Conservation (phyloP, 192 early-diverging fungal species). For the Dispira parvispora region DNA sequence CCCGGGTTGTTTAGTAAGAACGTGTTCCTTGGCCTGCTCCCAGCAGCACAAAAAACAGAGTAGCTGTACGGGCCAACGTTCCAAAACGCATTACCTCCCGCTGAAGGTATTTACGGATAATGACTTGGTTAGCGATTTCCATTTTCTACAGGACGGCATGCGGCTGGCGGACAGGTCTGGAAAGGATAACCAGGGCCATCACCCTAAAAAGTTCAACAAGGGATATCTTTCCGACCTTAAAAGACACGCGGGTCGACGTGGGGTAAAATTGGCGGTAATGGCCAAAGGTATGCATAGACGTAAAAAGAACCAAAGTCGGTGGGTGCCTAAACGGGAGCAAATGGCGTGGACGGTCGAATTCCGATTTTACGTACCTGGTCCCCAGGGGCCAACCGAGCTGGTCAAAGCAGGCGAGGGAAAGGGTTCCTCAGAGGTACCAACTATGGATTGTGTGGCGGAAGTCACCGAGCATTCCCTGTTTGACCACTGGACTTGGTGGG, state of each 20-base stretch:
- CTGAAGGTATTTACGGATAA: constrained; percentile 37
- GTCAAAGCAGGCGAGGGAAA: background rate
- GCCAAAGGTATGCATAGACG: constrained; percentile 36
- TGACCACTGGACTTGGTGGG: constrained; percentile 3
- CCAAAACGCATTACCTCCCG: constrained; percentile 41
- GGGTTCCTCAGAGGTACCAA: no score
- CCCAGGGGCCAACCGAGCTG: background rate
- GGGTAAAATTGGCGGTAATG: constrained; percentile 25
- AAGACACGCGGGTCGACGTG: constrained; percentile 21
- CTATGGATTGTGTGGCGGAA: no score
- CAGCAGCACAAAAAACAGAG: constrained; percentile 41
- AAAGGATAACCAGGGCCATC: no score
- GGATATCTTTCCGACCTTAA: constrained; percentile 11
- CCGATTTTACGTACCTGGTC: constrained; percentile 4
- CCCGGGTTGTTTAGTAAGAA: constrained; percentile 40
- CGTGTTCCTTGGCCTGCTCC: constrained; percentile 49
- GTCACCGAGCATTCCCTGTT: constrained; percentile 7
- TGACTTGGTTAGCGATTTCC: constrained; percentile 59
- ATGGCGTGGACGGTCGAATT: background rate
- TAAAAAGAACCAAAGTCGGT: constrained; percentile 33
- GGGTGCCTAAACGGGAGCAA: constrained; percentile 26
- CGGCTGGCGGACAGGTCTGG: constrained; percentile 32
- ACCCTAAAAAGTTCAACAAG: background rate
- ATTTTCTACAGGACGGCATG: constrained; percentile 44
- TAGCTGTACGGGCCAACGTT: constrained; percentile 41